Evolutionary conservation across 2,329 filamentous ascomycete species (phyloP).

Genomic region (Calonectria pteridis): DNA sequence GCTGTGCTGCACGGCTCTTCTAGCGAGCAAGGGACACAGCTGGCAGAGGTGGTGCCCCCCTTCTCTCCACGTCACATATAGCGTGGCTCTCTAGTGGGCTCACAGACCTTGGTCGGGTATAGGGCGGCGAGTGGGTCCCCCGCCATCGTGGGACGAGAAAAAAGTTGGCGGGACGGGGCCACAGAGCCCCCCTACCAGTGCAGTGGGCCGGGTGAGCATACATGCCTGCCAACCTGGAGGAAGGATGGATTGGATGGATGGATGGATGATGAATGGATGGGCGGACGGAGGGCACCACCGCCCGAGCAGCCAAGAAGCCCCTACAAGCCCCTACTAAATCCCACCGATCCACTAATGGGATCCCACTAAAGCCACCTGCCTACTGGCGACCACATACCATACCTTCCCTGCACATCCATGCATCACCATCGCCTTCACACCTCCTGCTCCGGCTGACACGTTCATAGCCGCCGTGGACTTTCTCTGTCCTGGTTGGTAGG

Average conservation of each 20-base stretch:
- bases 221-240: not conserved
- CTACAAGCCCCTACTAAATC: slow-evolving; percentile 7
- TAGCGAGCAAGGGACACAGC: not conserved
- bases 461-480: slow-evolving; percentile 5
- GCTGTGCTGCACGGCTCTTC: not conserved
- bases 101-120: slow-evolving; percentile 39
- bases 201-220: slow-evolving; percentile 3
- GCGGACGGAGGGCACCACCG: slow-evolving; percentile 1
- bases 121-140: slow-evolving; percentile 23
- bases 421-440: not conserved
- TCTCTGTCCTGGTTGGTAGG: not conserved
- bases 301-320: slow-evolving; percentile 5
- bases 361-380: slow-evolving; percentile 13
- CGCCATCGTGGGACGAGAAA: slow-evolving; percentile 25
- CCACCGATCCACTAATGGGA: slow-evolving; percentile 10
- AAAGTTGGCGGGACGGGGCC: slow-evolving; percentile 19
- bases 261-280: not conserved
- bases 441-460: not conserved
- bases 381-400: slow-evolving; percentile 1
- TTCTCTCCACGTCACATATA: slow-evolving; percentile 14
- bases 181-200: slow-evolving; percentile 7
- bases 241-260: not conserved
- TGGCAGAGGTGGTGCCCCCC: not conserved
- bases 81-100: slow-evolving; percentile 33
- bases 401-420: slow-evolving; percentile 9